A percentile compares a stretch with the other conserved stretches of the same genome.
Conservation (phyloP, 1,284 basidiomycete genomes). For the Paramarasmius palmivorus region DNA sequence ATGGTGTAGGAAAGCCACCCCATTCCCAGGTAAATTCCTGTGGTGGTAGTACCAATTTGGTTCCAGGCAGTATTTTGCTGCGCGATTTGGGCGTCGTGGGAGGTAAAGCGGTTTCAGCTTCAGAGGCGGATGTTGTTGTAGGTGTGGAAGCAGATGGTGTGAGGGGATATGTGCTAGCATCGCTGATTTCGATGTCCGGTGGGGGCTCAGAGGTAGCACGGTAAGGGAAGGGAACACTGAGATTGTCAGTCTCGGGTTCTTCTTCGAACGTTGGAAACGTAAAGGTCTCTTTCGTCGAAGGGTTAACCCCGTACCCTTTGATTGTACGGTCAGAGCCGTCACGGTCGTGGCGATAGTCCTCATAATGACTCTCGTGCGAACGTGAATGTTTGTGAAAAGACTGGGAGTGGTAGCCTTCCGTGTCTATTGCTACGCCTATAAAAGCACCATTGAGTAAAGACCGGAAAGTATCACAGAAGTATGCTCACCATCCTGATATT, state of each 20-base stretch:
- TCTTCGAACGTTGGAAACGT: not conserved
- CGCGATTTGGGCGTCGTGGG: conserved; percentile 14
- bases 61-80: conserved; percentile 21
- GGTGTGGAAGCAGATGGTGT: conserved; percentile 19
- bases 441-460: conserved; percentile 3
- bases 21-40: conserved; percentile 85
- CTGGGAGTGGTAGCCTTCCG: conserved; percentile 62
- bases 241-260: not conserved
- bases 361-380: not conserved
- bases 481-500: conserved; percentile 63
- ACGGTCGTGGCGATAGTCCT: conserved; percentile 27
- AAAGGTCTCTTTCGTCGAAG: conserved; percentile 1
- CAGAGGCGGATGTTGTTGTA: conserved; percentile 17
- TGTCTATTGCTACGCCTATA: conserved; percentile 64
- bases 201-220: conserved; percentile 63
- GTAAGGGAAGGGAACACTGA: conserved; percentile 37
- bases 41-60: not conserved
- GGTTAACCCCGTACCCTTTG: conserved; percentile 22
- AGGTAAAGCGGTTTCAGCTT: conserved; percentile 4
- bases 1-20: conserved; percentile 82
- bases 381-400: conserved; percentile 1
- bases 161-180: conserved; percentile 18
- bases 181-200: conserved; percentile 34
- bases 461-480: conserved; percentile 29
- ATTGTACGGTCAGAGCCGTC: conserved; percentile 41